Base-by-base conservation (phyloP, 2,329 filamentous ascomycete genomes). In the Paecilomyces fulvus region DNA sequence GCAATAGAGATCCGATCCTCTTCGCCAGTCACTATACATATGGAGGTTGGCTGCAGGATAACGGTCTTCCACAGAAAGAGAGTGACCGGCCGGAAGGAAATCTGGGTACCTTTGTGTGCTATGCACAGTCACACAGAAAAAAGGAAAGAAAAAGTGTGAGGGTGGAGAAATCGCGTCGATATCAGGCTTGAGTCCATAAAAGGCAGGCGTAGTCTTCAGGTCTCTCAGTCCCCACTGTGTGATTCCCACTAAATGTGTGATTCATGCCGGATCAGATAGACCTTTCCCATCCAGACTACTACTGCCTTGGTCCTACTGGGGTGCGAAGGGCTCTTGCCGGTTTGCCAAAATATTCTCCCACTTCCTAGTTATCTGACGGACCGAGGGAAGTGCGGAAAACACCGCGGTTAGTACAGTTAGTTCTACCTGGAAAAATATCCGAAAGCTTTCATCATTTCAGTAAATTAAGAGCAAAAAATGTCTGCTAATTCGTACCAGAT, bases 201-300 rank as follows among this genome's bases (percentile, higher is more conserved):
- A 21, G 23, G 31, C 31, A 43, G 30, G 52, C 10, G 31, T 33
- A n/a, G 23, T 52, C 31, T 30, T 43, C 37, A 43, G 37, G 37
- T 17, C 31, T 43, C 52, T n/a, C 17, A 28, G 10, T 28, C 14
- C 17, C 43, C 52, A 54, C 52, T 9, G 8, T 20, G 5, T n/a
- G 23, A 28, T 21, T 25, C n/a, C 48, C 25, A 12, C 21, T 28
- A 33, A 61, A 65, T 12, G 14, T 17, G 20, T 12, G 48, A 21
- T 20, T 23, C 10, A n/a, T 25, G 21, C 48, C 48, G 21, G 48
- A 25, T 28, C 37, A 43, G 37, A 43, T 43, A 43, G 37, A 43
- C 37, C 37, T 43, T 43, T 43, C 37, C 37, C 9, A 43, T 43
- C 37, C 37, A 43, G 37, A 43, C 37, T 43, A 17, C 14, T 17